These are phyloP conservation scores for Coffea eugenioides DNA, from an alignment of 257 asterid species.

Conservation along the genomic window DNA sequence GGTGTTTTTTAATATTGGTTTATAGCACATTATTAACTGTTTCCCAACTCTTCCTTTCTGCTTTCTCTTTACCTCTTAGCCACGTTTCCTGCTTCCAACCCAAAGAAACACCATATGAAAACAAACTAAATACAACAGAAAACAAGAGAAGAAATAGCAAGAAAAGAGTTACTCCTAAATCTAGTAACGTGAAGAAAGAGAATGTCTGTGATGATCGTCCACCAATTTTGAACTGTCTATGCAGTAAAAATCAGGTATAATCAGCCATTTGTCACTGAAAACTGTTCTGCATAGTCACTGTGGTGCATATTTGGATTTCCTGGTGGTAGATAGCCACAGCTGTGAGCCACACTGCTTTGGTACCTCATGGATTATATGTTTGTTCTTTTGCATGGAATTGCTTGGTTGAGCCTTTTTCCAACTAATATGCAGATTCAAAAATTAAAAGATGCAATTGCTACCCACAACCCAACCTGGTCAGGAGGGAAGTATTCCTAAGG, in stretches of 20 bases:
- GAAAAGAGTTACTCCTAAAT: not conserved
- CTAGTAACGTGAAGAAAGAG: not conserved
- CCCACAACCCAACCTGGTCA: conserved; percentile 30
- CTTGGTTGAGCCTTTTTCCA: conserved; percentile 5
- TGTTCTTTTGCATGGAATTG: conserved; percentile 3
- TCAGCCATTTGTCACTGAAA: not conserved
- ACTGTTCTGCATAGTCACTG: not conserved
- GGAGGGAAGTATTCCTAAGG: too few relatives aligned
- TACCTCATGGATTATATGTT: not conserved
- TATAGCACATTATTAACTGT: not conserved
- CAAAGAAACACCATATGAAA: not conserved
- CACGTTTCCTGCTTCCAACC: not conserved
- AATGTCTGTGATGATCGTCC: not conserved
- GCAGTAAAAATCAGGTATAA: not conserved
- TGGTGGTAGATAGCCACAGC: not conserved
- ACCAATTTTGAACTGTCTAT: not conserved
- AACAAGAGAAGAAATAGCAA: not conserved
- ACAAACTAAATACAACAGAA: not conserved
- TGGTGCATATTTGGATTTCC: not conserved
- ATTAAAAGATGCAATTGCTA: conserved; percentile 55
- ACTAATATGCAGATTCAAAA: conserved; percentile 56
- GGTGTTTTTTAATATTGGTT: not conserved
- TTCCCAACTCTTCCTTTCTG: not conserved
- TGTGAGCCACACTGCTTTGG: not conserved
- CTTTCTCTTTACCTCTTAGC: not conserved